Evolutionary conservation across 2,329 filamentous ascomycete genomes (phyloP).

Genomic region (Ophiostoma himal-ulmi): DNA sequence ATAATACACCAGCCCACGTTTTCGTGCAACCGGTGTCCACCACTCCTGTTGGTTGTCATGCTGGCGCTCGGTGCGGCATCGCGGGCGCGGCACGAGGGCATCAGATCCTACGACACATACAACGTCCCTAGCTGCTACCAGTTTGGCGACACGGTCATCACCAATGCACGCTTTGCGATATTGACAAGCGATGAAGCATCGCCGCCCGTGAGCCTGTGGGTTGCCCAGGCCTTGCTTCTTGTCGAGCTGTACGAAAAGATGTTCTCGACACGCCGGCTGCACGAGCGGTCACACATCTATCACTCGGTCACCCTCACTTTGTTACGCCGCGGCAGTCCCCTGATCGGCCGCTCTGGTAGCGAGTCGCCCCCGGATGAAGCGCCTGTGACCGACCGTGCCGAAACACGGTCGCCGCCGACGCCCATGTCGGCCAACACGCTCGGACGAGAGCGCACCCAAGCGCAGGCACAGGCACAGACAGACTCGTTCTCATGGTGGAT

Average conservation of each 20-base stretch:
- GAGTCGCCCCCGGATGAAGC: conserved; percentile 67
- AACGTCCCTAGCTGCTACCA: conserved; percentile 35
- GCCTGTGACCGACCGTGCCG: neutral
- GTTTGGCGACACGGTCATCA: conserved; percentile 54
- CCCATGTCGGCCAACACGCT: conserved; percentile 13
- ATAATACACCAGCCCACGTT: conserved; percentile 88
- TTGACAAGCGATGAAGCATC: conserved; percentile 75
- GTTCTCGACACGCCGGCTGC: conserved; percentile 73
- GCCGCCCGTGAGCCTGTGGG: conserved; percentile 79
- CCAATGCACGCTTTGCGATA: conserved; percentile 73
- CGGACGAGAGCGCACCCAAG: neutral
- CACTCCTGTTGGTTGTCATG: conserved; percentile 72
- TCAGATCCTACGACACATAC: conserved; percentile 44
- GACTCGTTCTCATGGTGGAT: conserved; percentile 62
- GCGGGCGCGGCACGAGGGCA: conserved; percentile 48
- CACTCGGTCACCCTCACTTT: conserved; percentile 79
- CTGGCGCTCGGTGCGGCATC: conserved; percentile 79
- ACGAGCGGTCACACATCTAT: conserved; percentile 86
- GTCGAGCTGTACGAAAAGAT: conserved; percentile 91
- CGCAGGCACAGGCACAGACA: conserved; percentile 26
- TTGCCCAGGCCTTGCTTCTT: conserved; percentile 76
- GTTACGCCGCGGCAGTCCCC: conserved; percentile 76
- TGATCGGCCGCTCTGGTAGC: conserved; percentile 72
- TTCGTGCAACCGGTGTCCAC: conserved; percentile 68
- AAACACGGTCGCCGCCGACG: conserved; percentile 12